A percentile compares a stretch with the other conserved stretches of the same genome.
Conservation (phyloP, 441 rosid genomes). For the Pelargonium exstipulatum region DNA sequence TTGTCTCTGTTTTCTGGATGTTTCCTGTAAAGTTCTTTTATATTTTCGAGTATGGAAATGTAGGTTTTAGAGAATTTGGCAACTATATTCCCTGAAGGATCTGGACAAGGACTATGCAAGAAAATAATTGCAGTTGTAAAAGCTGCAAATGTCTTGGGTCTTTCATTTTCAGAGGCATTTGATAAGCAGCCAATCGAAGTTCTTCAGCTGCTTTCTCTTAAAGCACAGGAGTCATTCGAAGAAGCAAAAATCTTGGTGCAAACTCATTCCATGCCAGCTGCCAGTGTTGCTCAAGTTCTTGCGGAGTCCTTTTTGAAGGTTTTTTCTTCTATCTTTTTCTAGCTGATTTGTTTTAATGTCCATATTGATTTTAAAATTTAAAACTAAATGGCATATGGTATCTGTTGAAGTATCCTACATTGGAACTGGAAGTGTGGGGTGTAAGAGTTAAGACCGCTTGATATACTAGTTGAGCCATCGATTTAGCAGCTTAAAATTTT, state of each 20-base stretch:
- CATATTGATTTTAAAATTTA: background rate
- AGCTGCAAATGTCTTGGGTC: conserved; percentile 83
- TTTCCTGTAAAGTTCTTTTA: conserved; percentile 8
- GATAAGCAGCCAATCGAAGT: conserved; percentile 82
- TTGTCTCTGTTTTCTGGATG: background rate
- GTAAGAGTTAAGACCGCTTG: background rate
- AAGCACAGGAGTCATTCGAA: conserved; percentile 97
- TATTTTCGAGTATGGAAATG: conserved; percentile 20
- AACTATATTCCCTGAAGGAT: conserved; percentile 61
- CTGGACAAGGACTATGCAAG: conserved; percentile 82
- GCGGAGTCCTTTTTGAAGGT: conserved; percentile 99
- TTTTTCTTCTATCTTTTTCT: conserved; percentile 10
- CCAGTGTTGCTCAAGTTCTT: conserved; percentile 88
- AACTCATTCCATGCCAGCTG: conserved; percentile 81
- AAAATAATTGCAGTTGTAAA: conserved; percentile 80
- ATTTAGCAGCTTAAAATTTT: background rate
- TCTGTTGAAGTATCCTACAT: background rate
- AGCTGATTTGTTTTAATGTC: background rate
- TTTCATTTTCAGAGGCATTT: conserved; percentile 87
- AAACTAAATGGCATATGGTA: background rate
- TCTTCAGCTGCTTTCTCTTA: conserved; percentile 91
- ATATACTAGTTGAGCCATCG: background rate
- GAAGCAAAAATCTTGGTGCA: conserved; percentile 83
- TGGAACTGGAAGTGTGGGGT: background rate
- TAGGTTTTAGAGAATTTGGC: conserved; percentile 80